phyloP scores from a whole-genome alignment of 1,284 basidiomycete species.

The Rhodotorula sp. region DNA sequence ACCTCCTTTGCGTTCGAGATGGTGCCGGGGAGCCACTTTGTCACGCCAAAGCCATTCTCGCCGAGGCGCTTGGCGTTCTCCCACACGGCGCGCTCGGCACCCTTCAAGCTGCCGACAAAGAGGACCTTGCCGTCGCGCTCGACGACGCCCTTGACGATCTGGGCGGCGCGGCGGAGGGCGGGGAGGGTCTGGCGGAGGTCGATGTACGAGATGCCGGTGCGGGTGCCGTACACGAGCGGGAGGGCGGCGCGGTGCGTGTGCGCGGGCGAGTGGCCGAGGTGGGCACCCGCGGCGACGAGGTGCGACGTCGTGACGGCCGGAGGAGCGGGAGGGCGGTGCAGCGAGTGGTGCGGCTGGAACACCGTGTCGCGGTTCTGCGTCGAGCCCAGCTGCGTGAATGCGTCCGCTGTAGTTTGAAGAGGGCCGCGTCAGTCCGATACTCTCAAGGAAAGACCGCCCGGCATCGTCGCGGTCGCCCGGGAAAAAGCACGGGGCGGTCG shows the following conservation, averaged over 20 bases:
- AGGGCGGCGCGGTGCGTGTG: conserved; percentile 84
- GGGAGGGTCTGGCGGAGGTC: conserved; percentile 93
- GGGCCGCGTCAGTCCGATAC: no score
- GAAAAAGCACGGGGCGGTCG: not conserved
- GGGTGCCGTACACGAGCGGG: conserved; percentile 91
- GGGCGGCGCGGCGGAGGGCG: conserved; percentile 83
- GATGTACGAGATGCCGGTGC: conserved; percentile 88
- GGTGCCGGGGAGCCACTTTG: conserved; percentile 89
- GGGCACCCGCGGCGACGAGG: conserved; percentile 87
- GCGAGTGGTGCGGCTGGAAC: conserved; percentile 71
- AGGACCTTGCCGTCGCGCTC: conserved; percentile 81
- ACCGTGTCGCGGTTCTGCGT: conserved; percentile 68
- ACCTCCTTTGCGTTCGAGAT: conserved; percentile 81
- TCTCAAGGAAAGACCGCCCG: not conserved
- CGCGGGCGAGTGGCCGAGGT: conserved; percentile 82
- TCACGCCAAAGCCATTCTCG: conserved; percentile 72
- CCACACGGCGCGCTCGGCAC: conserved; percentile 59
- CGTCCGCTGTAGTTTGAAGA: conserved; percentile 50
- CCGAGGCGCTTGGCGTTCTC: conserved; percentile 80
- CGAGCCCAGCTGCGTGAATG: conserved; percentile 72
- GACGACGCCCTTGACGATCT: conserved; percentile 79
- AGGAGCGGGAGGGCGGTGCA: conserved; percentile 65
- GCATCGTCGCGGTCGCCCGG: not conserved
- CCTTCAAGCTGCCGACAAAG: conserved; percentile 67
- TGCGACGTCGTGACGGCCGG: conserved; percentile 78